Evolutionary conservation across 805 yeast genomes (phyloP).

Genomic region (Lipomyces yamanashiensis): DNA sequence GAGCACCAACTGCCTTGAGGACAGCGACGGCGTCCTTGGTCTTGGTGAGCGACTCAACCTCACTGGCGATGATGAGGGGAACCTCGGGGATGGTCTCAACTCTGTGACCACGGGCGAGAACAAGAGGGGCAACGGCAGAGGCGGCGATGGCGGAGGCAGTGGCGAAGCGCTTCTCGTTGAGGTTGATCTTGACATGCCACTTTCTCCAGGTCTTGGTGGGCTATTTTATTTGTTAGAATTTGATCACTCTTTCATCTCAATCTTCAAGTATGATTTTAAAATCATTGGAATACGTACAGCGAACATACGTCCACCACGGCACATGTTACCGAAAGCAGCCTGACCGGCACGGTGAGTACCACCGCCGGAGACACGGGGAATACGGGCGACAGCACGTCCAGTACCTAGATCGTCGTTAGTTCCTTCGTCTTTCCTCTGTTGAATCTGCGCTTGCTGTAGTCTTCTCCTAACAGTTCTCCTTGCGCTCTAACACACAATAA

Average conservation of each 20-base stretch:
- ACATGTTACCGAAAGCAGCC: conserved; percentile 99
- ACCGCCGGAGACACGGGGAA: conserved; percentile 99
- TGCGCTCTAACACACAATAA: neutral
- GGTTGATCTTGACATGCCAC: conserved; percentile 99
- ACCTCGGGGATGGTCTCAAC: conserved; percentile 97
- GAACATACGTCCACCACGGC: conserved; percentile 99
- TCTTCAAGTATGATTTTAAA: neutral
- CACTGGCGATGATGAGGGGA: conserved; percentile 95
- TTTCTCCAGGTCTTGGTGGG: conserved; percentile 99
- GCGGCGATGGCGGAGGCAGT: conserved; percentile 99
- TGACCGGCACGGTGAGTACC: conserved; percentile 99
- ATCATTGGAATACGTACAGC: conserved; percentile 52
- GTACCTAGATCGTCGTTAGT: conserved; percentile 53
- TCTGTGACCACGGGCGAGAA: conserved; percentile 99
- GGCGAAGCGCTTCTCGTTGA: conserved; percentile 99
- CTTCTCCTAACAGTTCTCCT: neutral
- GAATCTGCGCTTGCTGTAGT: neutral
- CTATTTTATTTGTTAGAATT: neutral
- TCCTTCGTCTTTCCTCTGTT: neutral
- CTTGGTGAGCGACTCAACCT: conserved; percentile 89
- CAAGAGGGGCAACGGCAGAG: conserved; percentile 96
- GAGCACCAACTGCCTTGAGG: conserved; percentile 98
- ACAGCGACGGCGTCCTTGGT: conserved; percentile 99
- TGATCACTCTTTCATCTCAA: neutral
- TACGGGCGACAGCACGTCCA: conserved; percentile 99